Base-by-base conservation (phyloP, 257 asterid species). In the Jacaranda copaia region DNA sequence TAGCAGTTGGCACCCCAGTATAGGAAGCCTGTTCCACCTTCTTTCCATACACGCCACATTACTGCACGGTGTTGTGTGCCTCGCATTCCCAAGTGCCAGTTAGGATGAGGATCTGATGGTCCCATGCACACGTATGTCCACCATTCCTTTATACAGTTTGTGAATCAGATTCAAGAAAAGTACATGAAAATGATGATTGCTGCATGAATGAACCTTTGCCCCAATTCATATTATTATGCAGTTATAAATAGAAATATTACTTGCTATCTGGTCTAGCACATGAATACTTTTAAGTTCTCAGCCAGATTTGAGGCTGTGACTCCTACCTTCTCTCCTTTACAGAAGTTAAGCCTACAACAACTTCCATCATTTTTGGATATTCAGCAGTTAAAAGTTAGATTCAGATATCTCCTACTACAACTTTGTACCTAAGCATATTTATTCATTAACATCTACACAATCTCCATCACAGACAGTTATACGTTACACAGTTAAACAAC, bases 1-100 rank as follows among this genome's bases (percentile, higher is more conserved):
- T 96, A 96, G 88, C 99, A 96, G 88, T 93, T 96, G 79, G 98
- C 98, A 70, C 99, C 99, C 99, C 99, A 96, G 70, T 96, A 96
- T 61, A 96, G 88, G 75, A 96, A 96, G 42, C 99, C 98, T 0
- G 98, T 93, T 59, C 92, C 98, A 4, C 98, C 98, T 89, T 96
- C 99, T 86, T 96, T 96, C 99, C 99, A 96, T 9, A 91, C 96
- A 5, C 98, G 98, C 98, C 97, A 91, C 98, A 96, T 91, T 53
- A 93, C 99, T 6, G 98, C 98, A 79, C 97, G 94, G 82, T 96
- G 99, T 69, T 93, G 99, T 19, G 98, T 93, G 71, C 98, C 99
- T 85, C 96, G 85, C 99, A 96, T 96, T 56, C 99, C 99, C 62
- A 96, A 87, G 86, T 96, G 98, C 99, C 98, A 93, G 79, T 93